Evolutionary conservation across 2,329 filamentous ascomycete species (phyloP).

Genomic region (Tolypocladium tundrense): DNA sequence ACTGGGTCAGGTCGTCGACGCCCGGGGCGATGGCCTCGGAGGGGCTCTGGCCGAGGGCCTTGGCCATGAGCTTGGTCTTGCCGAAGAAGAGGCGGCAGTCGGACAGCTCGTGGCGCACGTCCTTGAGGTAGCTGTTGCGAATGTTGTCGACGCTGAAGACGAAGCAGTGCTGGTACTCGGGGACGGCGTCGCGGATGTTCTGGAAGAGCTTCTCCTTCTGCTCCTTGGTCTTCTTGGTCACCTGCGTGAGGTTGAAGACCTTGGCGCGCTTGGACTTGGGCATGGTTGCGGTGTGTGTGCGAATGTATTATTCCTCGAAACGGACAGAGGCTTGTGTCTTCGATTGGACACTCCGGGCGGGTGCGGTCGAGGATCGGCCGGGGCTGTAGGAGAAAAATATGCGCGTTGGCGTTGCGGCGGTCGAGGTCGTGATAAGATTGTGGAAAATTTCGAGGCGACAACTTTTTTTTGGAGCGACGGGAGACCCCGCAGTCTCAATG

Average conservation of each 20-base stretch:
- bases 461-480: slow-evolving; percentile 2
- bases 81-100: slow-evolving; percentile 90
- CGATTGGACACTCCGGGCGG: not conserved
- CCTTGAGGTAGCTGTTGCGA: slow-evolving; percentile 93
- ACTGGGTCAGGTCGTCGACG: slow-evolving; percentile 56
- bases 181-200: slow-evolving; percentile 76
- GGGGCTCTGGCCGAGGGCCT: slow-evolving; percentile 71
- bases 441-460: slow-evolving; percentile 15
- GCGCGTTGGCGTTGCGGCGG: not conserved
- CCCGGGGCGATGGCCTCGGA: slow-evolving; percentile 75
- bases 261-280: slow-evolving; percentile 92
- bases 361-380: not conserved
- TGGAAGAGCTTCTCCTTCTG: slow-evolving; percentile 82
- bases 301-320: slow-evolving; percentile 1
- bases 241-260: slow-evolving; percentile 82
- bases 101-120: slow-evolving; percentile 72
- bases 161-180: slow-evolving; percentile 83
- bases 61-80: slow-evolving; percentile 98
- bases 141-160: slow-evolving; percentile 94
- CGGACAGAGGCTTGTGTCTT: not conserved
- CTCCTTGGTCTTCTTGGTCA: slow-evolving; percentile 85
- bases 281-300: slow-evolving; percentile 45
- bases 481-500: slow-evolving; percentile 16
- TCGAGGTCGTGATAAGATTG: slow-evolving; percentile 18
- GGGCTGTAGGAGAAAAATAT: slow-evolving; percentile 1